Conservation (phyloP, 1,284 basidiomycete species). For the Sparassis latifolia region DNA sequence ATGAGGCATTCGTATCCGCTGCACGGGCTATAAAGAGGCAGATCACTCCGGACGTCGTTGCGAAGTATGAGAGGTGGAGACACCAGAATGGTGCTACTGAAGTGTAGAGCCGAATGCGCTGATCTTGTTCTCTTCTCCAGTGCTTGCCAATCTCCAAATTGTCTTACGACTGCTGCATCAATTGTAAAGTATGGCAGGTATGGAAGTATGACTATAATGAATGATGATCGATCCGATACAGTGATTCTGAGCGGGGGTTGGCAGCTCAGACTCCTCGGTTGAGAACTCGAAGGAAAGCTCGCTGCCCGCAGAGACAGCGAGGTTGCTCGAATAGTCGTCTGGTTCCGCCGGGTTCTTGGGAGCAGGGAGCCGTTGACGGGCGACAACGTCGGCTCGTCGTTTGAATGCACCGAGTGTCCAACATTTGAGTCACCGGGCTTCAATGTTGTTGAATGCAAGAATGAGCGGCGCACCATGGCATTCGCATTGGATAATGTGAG, state of each 20-base stretch:
- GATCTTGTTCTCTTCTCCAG: too few species aligned
- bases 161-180: too few species aligned
- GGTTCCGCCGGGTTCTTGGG: not conserved
- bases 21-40: conserved; percentile 70
- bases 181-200: too few species aligned
- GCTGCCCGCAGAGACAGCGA: too few species aligned
- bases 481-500: not conserved
- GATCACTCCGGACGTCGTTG: conserved; percentile 81
- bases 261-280: too few species aligned
- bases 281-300: too few species aligned
- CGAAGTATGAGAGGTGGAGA: conserved; percentile 65
- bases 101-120: not conserved
- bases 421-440: not conserved
- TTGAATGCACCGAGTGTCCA: not conserved
- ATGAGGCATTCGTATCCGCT: conserved; percentile 71
- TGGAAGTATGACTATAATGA: too few species aligned
- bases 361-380: not conserved
- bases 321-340: too few species aligned
- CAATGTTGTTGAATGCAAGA: not conserved
- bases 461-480: not conserved
- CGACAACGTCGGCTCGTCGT: not conserved
- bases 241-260: too few species aligned
- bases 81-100: conserved; percentile 27
- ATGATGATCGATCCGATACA: too few species aligned
- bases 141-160: too few species aligned